Percentiles rank a stretch among this genome's conserved stretches.
These are phyloP conservation scores for Candida taoyuanica DNA, from an alignment of 805 yeast species.

Conservation along the genomic window DNA sequence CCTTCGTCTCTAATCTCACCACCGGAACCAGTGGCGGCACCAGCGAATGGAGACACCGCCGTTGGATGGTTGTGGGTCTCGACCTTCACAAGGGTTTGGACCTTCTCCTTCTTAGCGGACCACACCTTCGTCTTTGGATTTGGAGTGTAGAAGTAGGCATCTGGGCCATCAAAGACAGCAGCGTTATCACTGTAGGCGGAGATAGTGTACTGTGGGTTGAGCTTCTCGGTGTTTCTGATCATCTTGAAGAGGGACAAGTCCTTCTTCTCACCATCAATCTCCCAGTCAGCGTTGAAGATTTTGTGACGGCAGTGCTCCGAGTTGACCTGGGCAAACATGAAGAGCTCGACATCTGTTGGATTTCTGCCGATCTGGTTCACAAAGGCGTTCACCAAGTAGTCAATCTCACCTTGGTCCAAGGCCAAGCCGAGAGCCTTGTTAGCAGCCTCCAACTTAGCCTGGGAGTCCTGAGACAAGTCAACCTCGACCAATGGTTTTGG, in stretches of 20 bases:
- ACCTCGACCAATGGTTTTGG: slow-evolving; percentile 83
- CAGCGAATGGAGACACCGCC: slow-evolving; percentile 98
- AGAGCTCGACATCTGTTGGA: slow-evolving; percentile 96
- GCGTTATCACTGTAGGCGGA: slow-evolving; percentile 98
- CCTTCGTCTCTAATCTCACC: slow-evolving; percentile 99
- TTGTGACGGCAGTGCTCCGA: slow-evolving; percentile 99
- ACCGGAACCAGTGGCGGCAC: slow-evolving; percentile 99
- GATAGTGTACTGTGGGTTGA: slow-evolving; percentile 75
- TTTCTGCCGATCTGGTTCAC: slow-evolving; percentile 70
- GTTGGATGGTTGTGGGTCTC: slow-evolving; percentile 99
- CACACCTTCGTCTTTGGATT: slow-evolving; percentile 68
- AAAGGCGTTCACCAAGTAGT: slow-evolving; percentile 80
- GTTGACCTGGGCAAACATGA: slow-evolving; percentile 99
- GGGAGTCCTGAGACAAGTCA: slow-evolving; percentile 49
- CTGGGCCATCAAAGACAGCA: slow-evolving; percentile 85
- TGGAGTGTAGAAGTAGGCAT: slow-evolving; percentile 76
- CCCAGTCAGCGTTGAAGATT: slow-evolving; percentile 98
- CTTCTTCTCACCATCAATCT: slow-evolving; percentile 77
- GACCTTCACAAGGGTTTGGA: slow-evolving; percentile 88
- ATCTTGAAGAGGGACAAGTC: slow-evolving; percentile 79
- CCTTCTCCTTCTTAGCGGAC: slow-evolving; percentile 68
- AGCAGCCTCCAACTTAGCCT: slow-evolving; percentile 63
- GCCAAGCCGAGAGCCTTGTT: slow-evolving; percentile 88
- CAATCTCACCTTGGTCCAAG: slow-evolving; percentile 90
- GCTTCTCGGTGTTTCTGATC: slow-evolving; percentile 90